Conservation (phyloP, 768 basidiomycete genomes). For the Naganishia vishniacii region DNA sequence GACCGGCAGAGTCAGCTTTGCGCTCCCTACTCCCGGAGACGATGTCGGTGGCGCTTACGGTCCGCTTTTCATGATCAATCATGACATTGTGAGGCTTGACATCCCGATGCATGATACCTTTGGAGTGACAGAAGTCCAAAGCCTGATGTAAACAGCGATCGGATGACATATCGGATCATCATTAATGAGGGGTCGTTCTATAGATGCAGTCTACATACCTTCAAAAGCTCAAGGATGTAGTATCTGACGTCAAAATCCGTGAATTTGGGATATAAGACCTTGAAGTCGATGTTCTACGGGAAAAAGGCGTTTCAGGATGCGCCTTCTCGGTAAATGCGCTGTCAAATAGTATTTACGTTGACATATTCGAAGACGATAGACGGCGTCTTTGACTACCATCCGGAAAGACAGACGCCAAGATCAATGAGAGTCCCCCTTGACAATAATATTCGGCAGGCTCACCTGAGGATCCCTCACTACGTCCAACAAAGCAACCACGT, state of each 20-base stretch:
- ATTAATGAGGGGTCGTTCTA: neutral
- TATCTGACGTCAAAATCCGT: slow-evolving; percentile 91
- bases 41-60: slow-evolving; percentile 55
- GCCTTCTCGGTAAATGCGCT: neutral
- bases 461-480: slow-evolving; percentile 81
- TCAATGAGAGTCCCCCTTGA: neutral
- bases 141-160: too few species aligned
- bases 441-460: slow-evolving; percentile 21
- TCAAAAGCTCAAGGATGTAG: slow-evolving; percentile 94
- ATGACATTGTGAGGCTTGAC: slow-evolving; percentile 99
- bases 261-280: slow-evolving; percentile 89
- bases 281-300: slow-evolving; percentile 80
- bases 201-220: slow-evolving; percentile 47
- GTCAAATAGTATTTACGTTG: slow-evolving; percentile 52
- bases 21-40: neutral
- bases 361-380: slow-evolving; percentile 96
- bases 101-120: slow-evolving; percentile 97
- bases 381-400: slow-evolving; percentile 78
- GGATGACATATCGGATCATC: neutral
- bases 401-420: neutral
- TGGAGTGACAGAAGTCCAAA: slow-evolving; percentile 94
- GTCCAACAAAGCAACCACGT: slow-evolving; percentile 85
- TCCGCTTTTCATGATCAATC: slow-evolving; percentile 96
- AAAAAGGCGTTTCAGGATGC: neutral
- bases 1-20: neutral